A percentile compares a stretch with the other conserved stretches of the same genome.
phyloP scores from a whole-genome alignment of 441 rosid species.

The Populus hybrid region DNA sequence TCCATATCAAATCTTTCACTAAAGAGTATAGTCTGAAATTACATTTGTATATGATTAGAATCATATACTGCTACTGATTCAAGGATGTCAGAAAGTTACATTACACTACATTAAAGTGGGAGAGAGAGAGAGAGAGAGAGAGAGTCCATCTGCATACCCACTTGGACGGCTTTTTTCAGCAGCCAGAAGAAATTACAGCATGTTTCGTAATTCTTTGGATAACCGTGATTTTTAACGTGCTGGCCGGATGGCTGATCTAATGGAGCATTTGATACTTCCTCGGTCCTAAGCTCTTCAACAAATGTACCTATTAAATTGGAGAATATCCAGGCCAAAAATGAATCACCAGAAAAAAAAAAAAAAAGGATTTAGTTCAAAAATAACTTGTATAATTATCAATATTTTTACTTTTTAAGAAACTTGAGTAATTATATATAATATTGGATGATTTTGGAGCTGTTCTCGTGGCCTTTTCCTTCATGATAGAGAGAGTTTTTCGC shows the following conservation, averaged over 20 bases:
- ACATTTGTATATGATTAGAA: background rate
- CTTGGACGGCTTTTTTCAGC: background rate
- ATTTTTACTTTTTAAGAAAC: too few species aligned
- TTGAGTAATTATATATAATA: too few species aligned
- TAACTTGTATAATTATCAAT: too few species aligned
- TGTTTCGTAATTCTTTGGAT: constrained; percentile 32
- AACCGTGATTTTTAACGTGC: background rate
- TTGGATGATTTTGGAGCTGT: too few species aligned
- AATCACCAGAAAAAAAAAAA: too few species aligned
- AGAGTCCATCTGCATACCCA: constrained; percentile 14
- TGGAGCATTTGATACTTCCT: background rate
- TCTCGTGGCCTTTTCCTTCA: background rate
- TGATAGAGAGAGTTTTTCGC: background rate
- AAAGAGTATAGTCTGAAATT: background rate
- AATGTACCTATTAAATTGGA: constrained; percentile 25
- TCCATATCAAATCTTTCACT: background rate
- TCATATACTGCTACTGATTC: background rate
- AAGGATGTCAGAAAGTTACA: background rate
- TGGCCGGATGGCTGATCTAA: background rate
- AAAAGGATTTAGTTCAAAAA: too few species aligned
- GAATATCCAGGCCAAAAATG: background rate
- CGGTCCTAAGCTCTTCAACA: constrained; percentile 30
- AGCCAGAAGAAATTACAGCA: constrained; percentile 17
- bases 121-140: background rate
- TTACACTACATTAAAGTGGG: background rate